A percentile compares a stretch with the other conserved stretches of the same genome.
Conservation (phyloP, 2,329 filamentous ascomycete species). For the Neofusicoccum sp. region DNA sequence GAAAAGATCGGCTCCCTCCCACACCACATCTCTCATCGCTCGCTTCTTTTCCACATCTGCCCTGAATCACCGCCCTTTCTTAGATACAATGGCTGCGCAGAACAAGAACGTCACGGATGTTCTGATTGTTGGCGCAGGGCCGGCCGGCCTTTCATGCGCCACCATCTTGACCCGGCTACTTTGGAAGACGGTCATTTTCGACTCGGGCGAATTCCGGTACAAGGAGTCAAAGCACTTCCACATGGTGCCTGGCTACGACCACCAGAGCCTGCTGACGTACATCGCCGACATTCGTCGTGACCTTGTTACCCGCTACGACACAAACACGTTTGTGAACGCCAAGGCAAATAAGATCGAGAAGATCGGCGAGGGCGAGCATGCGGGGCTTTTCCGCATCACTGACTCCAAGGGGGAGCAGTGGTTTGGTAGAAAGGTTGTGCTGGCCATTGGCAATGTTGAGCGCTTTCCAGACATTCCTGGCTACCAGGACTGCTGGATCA, state of each 20-base stretch:
- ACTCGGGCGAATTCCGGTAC: slow-evolving; percentile 45
- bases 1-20: no score
- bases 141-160: slow-evolving; percentile 46
- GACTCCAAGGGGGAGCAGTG: slow-evolving; percentile 47
- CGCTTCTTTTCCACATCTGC: no score
- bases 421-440: slow-evolving; percentile 52
- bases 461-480: slow-evolving; percentile 51
- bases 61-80: no score
- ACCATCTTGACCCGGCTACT: slow-evolving; percentile 39
- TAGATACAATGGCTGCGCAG: no score
- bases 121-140: slow-evolving; percentile 42
- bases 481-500: slow-evolving; percentile 56
- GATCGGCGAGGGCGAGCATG: slow-evolving; percentile 19
- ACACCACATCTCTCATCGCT: no score
- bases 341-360: slow-evolving; percentile 25
- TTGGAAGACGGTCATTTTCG: slow-evolving; percentile 44
- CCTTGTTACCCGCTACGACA: not conserved
- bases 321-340: slow-evolving; percentile 10
- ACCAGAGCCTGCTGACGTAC: not conserved
- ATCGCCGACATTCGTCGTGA: not conserved
- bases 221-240: slow-evolving; percentile 45
- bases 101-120: no score
- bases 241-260: slow-evolving; percentile 3
- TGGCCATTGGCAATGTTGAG: slow-evolving; percentile 57
- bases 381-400: slow-evolving; percentile 34